These are phyloP conservation scores for Boletus sp. DNA, from an alignment of 1,284 basidiomycete genomes.

Conservation along the genomic window DNA sequence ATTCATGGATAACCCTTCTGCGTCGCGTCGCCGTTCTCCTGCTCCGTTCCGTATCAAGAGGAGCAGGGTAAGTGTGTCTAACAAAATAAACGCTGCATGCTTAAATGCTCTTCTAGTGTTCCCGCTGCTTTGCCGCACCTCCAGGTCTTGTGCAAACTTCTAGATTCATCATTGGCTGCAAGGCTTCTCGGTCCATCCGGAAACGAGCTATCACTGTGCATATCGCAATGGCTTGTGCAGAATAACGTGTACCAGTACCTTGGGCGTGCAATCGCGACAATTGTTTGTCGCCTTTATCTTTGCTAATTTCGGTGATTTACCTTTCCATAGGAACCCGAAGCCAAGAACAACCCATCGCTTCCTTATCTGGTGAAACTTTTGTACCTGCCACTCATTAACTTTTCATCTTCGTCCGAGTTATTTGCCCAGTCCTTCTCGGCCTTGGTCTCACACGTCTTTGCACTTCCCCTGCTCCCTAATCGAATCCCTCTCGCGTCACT, in stretches of 20 bases:
- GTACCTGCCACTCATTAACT: constrained; percentile 25
- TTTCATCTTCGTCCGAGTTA: constrained; percentile 30
- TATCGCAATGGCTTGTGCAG: constrained; percentile 19
- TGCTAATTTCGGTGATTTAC: constrained; percentile 2
- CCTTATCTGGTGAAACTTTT: constrained; percentile 32
- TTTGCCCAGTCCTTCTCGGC: constrained; percentile 35
- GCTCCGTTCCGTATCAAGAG: constrained; percentile 46
- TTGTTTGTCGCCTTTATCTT: constrained; percentile 22
- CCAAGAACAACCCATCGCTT: constrained; percentile 27
- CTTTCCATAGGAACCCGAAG: constrained; percentile 21
- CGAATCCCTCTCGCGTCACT: constrained; percentile 57
- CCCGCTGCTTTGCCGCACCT: constrained; percentile 23
- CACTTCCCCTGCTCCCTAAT: constrained; percentile 64
- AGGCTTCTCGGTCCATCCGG: constrained; percentile 12
- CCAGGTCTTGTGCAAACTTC: constrained; percentile 28
- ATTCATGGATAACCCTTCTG: constrained; percentile 58
- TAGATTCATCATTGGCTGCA: constrained; percentile 14
- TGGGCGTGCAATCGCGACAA: constrained; percentile 17
- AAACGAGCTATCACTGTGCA: constrained; percentile 9
- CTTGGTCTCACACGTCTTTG: constrained; percentile 49
- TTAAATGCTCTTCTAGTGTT: constrained; percentile 27
- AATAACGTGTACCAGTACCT: constrained; percentile 21
- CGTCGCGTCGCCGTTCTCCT: constrained; percentile 46
- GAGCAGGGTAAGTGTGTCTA: constrained; percentile 42
- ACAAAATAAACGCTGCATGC: background rate